These are phyloP conservation scores for Paecilomyces niveus DNA, from an alignment of 2,329 filamentous ascomycete genomes.

Conservation along the genomic window DNA sequence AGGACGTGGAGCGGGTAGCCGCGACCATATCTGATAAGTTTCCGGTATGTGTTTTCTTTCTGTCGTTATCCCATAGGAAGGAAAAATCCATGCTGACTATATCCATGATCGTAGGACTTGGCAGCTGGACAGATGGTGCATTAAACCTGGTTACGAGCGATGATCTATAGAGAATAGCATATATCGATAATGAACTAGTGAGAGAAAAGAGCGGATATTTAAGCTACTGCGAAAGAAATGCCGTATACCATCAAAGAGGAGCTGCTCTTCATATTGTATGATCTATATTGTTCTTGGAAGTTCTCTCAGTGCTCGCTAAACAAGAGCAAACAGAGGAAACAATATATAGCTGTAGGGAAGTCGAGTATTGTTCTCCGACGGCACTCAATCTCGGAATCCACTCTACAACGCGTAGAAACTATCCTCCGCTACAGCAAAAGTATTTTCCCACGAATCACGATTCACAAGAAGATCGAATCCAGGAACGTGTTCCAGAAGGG, in stretches of 20 bases:
- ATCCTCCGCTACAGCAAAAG: neutral
- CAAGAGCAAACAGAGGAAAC: neutral
- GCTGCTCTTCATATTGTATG: too few relatives aligned
- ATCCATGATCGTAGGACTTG: neutral
- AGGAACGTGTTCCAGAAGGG: neutral
- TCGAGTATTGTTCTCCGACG: neutral
- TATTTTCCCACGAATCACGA: neutral
- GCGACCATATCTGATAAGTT: constrained; percentile 74
- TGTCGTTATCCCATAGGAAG: neutral
- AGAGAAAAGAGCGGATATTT: neutral
- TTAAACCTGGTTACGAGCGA: neutral
- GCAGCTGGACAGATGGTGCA: neutral
- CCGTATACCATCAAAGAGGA: neutral
- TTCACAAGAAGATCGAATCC: neutral
- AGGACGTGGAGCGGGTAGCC: constrained; percentile 83
- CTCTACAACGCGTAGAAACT: too few relatives aligned
- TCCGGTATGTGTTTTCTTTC: constrained; percentile 48
- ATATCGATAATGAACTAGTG: neutral
- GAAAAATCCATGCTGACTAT: neutral
- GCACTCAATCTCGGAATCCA: neutral
- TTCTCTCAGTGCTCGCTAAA: too few relatives aligned
- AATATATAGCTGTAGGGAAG: too few relatives aligned
- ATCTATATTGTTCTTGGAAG: too few relatives aligned
- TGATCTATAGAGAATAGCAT: neutral
- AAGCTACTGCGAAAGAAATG: too few relatives aligned